A percentile compares a stretch with the other conserved stretches of the same genome.
Conservation (phyloP, 257 asterid genomes). For the Phtheirospermum japonicum region DNA sequence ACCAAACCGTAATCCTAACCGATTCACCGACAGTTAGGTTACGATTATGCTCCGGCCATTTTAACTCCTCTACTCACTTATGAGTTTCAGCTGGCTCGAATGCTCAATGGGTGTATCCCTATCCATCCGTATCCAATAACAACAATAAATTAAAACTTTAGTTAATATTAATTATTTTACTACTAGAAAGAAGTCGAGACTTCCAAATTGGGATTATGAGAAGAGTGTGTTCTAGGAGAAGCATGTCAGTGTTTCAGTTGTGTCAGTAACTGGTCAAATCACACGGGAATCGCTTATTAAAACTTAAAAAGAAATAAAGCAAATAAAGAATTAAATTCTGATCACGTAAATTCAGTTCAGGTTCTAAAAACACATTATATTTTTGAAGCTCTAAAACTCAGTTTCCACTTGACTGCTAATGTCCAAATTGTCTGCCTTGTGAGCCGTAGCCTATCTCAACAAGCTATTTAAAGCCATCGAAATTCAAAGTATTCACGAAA, state of each 20-base stretch:
- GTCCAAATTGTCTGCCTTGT: constrained; percentile 28
- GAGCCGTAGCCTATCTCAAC: too few species aligned
- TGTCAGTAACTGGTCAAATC: constrained; percentile 76
- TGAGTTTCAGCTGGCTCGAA: too few species aligned
- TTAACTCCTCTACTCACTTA: too few species aligned
- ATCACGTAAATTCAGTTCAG: constrained; percentile 29
- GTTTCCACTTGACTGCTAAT: constrained; percentile 29
- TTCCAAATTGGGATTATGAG: constrained; percentile 29
- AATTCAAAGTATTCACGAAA: constrained; percentile 27
- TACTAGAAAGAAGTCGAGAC: too few species aligned
- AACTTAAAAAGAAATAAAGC: neutral
- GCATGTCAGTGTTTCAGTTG: constrained; percentile 31
- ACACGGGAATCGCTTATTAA: constrained; percentile 27
- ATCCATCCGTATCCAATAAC: too few species aligned
- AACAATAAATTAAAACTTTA: too few species aligned
- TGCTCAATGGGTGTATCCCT: too few species aligned
- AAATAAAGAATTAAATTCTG: constrained; percentile 4
- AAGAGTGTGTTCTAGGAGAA: constrained; percentile 34
- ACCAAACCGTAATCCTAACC: too few species aligned
- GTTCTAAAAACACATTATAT: neutral
- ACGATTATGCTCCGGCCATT: too few species aligned
- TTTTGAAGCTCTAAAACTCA: constrained; percentile 8
- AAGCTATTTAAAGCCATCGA: constrained; percentile 2
- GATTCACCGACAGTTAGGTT: too few species aligned
- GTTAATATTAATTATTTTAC: too few species aligned